A percentile compares a stretch with the other conserved stretches of the same genome.
Conservation (phyloP, 2,329 filamentous ascomycete genomes). For the Monilinia vaccinii-corymbosi region DNA sequence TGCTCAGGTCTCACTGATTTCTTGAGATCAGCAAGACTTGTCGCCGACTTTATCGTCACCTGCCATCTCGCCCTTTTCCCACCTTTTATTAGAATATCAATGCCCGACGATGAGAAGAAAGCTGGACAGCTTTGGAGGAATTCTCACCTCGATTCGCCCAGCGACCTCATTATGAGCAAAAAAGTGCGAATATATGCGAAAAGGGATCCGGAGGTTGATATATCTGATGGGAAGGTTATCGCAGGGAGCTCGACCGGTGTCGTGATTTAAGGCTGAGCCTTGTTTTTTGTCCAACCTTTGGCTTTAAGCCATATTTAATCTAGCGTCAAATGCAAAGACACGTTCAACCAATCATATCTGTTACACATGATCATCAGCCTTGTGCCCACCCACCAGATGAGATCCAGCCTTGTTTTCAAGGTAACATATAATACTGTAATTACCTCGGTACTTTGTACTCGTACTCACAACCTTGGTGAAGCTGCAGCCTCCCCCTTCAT, state of each 20-base stretch:
- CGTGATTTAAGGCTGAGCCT: not conserved
- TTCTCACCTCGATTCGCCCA: conserved; percentile 44
- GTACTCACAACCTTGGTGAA: not conserved
- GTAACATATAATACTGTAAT: no score
- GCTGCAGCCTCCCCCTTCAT: not conserved
- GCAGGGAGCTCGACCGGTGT: no score
- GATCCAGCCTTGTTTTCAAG: not conserved
- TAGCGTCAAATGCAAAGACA: not conserved
- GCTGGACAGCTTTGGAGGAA: not conserved
- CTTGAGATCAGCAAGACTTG: conserved; percentile 52
- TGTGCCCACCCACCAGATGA: not conserved
- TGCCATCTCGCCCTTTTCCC: conserved; percentile 55
- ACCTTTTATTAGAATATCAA: conserved; percentile 14
- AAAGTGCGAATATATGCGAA: not conserved
- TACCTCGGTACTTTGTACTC: not conserved
- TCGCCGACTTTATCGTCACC: conserved; percentile 48
- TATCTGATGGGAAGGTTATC: no score
- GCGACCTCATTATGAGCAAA: conserved; percentile 42
- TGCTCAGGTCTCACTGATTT: conserved; percentile 54
- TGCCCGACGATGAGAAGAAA: not conserved
- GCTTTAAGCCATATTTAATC: not conserved
- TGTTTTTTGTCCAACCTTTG: not conserved
- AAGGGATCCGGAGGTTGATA: not conserved
- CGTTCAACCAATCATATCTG: not conserved
- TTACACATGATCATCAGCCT: not conserved